Evolutionary conservation across 2,329 filamentous ascomycete species (phyloP).

Genomic region (Teratosphaeria epicoccoides): DNA sequence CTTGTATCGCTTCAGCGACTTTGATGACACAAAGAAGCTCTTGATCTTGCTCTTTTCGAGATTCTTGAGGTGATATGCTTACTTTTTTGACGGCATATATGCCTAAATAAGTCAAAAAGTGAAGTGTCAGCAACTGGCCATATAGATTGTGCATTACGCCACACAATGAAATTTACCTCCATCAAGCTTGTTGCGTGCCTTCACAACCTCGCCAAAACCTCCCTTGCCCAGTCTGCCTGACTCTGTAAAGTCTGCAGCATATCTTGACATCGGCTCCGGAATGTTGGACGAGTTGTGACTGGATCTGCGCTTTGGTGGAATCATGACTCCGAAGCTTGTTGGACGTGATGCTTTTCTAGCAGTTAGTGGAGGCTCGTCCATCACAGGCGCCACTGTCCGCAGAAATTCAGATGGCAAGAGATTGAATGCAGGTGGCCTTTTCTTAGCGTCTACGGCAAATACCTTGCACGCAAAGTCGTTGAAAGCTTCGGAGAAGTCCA

Average conservation of each 20-base stretch:
- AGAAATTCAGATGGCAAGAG: conserved; percentile 49
- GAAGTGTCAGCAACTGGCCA: neutral
- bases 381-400: conserved; percentile 38
- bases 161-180: conserved; percentile 43
- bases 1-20: no score
- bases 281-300: conserved; percentile 23
- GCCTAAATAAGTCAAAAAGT: neutral
- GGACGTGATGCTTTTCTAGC: neutral
- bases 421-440: conserved; percentile 72
- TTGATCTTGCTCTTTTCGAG: neutral
- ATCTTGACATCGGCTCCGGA: conserved; percentile 50
- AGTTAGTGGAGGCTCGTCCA: conserved; percentile 15
- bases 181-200: conserved; percentile 87
- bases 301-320: conserved; percentile 19
- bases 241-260: conserved; percentile 81
- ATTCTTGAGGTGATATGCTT: neutral
- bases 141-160: neutral
- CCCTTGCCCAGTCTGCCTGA: conserved; percentile 82
- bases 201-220: conserved; percentile 92
- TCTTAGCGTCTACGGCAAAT: conserved; percentile 75
- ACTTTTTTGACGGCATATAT: conserved; percentile 90
- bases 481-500: conserved; percentile 63
- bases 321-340: conserved; percentile 9
- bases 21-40: no score
- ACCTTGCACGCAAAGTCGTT: conserved; percentile 73